These are phyloP conservation scores for Penicillium crustosum DNA, from an alignment of 2,329 filamentous ascomycete species.

Conservation along the genomic window DNA sequence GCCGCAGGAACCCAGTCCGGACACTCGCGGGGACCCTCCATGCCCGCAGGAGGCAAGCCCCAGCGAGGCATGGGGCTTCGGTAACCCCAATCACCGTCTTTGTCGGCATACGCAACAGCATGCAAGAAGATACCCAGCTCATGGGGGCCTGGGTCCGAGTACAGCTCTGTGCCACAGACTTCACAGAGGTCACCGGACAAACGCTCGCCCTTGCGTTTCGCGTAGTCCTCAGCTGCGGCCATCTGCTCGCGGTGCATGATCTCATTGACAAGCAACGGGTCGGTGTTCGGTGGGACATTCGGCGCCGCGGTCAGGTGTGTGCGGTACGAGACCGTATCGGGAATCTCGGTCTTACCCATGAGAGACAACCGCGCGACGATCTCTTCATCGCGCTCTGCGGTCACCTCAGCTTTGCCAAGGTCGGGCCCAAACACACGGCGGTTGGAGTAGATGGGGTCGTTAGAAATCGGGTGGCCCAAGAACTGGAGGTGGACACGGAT, in stretches of 20 bases:
- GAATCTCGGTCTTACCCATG: slow-evolving; percentile 93
- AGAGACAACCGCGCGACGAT: slow-evolving; percentile 79
- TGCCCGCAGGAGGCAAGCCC: slow-evolving; percentile 76
- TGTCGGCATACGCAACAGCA: slow-evolving; percentile 84
- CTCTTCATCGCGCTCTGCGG: slow-evolving; percentile 76
- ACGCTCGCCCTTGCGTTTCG: slow-evolving; percentile 87
- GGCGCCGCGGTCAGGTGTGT: slow-evolving; percentile 44
- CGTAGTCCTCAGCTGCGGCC: slow-evolving; percentile 86
- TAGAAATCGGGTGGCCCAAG: slow-evolving; percentile 90
- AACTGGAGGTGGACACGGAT: slow-evolving; percentile 93
- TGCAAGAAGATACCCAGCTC: slow-evolving; percentile 94
- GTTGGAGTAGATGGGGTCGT: slow-evolving; percentile 97
- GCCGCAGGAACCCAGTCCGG: slow-evolving; percentile 46
- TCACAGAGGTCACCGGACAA: slow-evolving; percentile 83
- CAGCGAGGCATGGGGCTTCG: slow-evolving; percentile 79
- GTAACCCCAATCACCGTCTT: slow-evolving; percentile 81
- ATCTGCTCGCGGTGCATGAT: slow-evolving; percentile 56
- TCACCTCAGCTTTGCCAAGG: slow-evolving; percentile 68
- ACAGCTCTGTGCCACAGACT: slow-evolving; percentile 81
- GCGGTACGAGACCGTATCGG: slow-evolving; percentile 87
- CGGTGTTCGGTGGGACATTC: slow-evolving; percentile 37
- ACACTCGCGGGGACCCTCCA: slow-evolving; percentile 69
- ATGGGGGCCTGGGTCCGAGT: slow-evolving; percentile 86
- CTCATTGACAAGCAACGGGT: slow-evolving; percentile 39
- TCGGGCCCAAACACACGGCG: slow-evolving; percentile 83